phyloP scores from a whole-genome alignment of 495 filamentous ascomycete genomes.

The Aspergillus ostianus region DNA sequence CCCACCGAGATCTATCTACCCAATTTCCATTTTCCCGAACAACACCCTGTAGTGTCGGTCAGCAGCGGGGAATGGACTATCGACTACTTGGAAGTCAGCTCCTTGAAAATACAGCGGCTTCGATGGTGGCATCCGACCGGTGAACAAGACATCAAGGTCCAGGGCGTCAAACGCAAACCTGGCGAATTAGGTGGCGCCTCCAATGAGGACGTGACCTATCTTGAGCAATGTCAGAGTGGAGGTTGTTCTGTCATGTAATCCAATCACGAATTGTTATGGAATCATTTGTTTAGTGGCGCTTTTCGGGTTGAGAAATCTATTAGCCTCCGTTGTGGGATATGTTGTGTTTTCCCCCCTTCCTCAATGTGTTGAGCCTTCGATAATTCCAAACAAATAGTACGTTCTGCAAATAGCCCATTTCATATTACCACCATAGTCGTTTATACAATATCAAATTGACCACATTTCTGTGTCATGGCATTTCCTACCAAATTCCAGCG shows the following conservation, averaged over 20 bases:
- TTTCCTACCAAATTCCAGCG: neutral
- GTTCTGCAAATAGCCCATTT: neutral
- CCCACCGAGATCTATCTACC: constrained; percentile 88
- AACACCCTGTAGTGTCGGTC: constrained; percentile 64
- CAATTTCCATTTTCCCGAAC: constrained; percentile 87
- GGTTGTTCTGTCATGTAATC: constrained; percentile 53
- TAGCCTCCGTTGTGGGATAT: neutral
- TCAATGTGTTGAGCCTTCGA: neutral
- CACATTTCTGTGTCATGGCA: neutral
- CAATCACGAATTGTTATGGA: neutral
- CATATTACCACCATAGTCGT: too few species aligned
- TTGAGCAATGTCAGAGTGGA: constrained; percentile 57
- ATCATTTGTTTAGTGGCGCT: neutral
- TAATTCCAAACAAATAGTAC: neutral
- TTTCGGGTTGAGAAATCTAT: neutral
- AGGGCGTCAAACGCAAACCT: constrained; percentile 65
- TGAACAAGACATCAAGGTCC: constrained; percentile 74
- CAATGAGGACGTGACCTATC: constrained; percentile 61
- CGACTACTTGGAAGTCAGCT: constrained; percentile 64
- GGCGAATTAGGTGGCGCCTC: constrained; percentile 33
- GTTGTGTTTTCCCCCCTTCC: neutral
- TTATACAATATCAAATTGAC: too few species aligned
- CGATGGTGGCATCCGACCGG: constrained; percentile 91
- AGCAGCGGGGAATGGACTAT: constrained; percentile 90
- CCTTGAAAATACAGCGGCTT: constrained; percentile 67